These are phyloP conservation scores for Aureobasidium sp. DNA, from an alignment of 2,329 filamentous ascomycete genomes.

Conservation along the genomic window DNA sequence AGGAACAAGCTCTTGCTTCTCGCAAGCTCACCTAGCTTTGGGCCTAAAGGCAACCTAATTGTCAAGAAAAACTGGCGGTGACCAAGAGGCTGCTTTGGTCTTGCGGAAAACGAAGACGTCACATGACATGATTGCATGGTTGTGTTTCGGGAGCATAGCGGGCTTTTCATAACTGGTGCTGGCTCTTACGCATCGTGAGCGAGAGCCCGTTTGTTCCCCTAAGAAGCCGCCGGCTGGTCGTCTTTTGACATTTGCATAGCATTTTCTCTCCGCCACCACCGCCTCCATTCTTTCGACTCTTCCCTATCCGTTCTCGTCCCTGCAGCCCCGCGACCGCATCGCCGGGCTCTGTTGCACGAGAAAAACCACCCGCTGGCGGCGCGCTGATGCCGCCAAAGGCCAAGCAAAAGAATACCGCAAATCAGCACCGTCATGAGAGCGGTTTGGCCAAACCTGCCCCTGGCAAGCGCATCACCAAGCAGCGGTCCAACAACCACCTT, in stretches of 20 bases:
- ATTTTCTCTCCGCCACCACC: conserved; percentile 13
- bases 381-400: conserved; percentile 44
- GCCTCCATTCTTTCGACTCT: neutral
- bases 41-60: neutral
- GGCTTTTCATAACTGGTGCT: conserved; percentile 2
- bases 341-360: conserved; percentile 16
- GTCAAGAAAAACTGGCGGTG: neutral
- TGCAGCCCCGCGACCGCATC: conserved; percentile 10
- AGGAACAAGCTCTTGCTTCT: neutral
- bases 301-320: neutral
- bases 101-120: neutral
- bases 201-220: conserved; percentile 6
- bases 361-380: conserved; percentile 21
- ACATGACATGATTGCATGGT: conserved; percentile 1
- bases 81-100: neutral
- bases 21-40: conserved; percentile 1
- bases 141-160: conserved; percentile 13
- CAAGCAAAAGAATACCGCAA: conserved; percentile 38
- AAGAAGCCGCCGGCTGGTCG: conserved; percentile 5
- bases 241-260: conserved; percentile 8
- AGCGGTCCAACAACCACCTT: conserved; percentile 36
- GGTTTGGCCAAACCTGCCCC: conserved; percentile 62
- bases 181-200: conserved; percentile 11
- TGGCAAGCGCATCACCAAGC: conserved; percentile 55
- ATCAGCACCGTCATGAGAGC: conserved; percentile 68